Evolutionary conservation across 139 green algal genomes (phyloP), one percentile per base, ranked within the genome.

Genomic region (Chlamydomonas schloesseri): DNA sequence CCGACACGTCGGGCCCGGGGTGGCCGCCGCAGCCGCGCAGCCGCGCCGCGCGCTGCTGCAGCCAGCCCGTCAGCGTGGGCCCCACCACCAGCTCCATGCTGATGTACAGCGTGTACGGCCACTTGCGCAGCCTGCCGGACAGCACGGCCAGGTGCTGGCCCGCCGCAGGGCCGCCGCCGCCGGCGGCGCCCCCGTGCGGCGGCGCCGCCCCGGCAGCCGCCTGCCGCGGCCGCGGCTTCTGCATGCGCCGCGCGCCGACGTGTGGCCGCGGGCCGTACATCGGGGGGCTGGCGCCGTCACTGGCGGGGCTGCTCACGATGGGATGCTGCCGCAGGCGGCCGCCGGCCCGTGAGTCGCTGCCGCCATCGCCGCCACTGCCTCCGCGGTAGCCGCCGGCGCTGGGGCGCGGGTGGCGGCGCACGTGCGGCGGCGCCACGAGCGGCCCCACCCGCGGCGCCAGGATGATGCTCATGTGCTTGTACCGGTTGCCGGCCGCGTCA

Each of bases 91-190:
- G 73, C 83, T 91, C 88, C 88, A 91, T 91, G 77, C 75, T 76
- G 77, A 91, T 91, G 88, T 91, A 91, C 82, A 91, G 71, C 33
- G 57, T n/a, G 83, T 91, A 91, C 33, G 88, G 88, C 88, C 88
- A 91, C 24, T 36, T 46, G 0, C n/a, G 65, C 33, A 89, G 42
- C 42, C 42, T 72, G 69, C 84, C 76, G 15, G 42, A 60, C 57
- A 84, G 74, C 28, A 34, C 34, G 18, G 73, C 75, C 2, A 78
- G 50, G 8, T 87, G 42, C 42, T 50, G 42, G 42, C 42, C 42
- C 42, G 42, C 42, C 42, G 42, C 55, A 2, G 55, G 2, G 55
- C 55, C 55, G 55, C 47, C 50, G 29, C 73, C 10, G 72, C 72
- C 42, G 42, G 6, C 42, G 42, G 6, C 42, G 42, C 42, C 42